Conservation (phyloP, 768 basidiomycete species). For the Leucocoprinus sp. region DNA sequence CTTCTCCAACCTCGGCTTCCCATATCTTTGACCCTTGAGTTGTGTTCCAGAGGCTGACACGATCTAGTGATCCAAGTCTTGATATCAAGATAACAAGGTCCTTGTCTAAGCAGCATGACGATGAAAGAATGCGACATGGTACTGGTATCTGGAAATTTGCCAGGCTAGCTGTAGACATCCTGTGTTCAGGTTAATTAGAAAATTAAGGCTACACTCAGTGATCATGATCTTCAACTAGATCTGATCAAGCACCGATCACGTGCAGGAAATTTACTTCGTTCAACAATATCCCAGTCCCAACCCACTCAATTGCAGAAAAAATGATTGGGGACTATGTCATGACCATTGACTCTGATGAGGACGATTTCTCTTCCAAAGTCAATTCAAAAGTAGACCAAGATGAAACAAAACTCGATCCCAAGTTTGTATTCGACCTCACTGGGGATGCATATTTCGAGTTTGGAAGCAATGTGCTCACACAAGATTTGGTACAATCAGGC, state of each 20-base stretch:
- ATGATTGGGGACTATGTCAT: constrained; percentile 62
- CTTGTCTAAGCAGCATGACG: constrained; percentile 81
- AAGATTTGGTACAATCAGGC: constrained; percentile 55
- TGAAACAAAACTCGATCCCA: constrained; percentile 63
- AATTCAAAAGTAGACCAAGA: constrained; percentile 28
- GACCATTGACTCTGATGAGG: constrained; percentile 78
- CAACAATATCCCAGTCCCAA: not conserved
- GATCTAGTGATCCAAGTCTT: constrained; percentile 58
- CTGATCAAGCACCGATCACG: constrained; percentile 7
- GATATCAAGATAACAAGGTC: constrained; percentile 66
- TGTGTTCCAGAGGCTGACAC: constrained; percentile 69
- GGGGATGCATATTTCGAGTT: constrained; percentile 63
- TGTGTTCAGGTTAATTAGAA: no score
- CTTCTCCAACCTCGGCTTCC: constrained; percentile 63
- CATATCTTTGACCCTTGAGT: constrained; percentile 73
- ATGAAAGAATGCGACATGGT: constrained; percentile 46
- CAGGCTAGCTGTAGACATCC: constrained; percentile 40
- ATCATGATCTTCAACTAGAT: no score
- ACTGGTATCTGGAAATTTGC: constrained; percentile 49
- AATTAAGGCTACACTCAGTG: not conserved
- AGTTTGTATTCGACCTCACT: constrained; percentile 73
- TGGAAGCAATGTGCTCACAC: constrained; percentile 29
- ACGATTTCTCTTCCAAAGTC: constrained; percentile 29
- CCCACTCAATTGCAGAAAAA: not conserved
- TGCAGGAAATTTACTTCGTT: constrained; percentile 8